Base-by-base conservation (phyloP, 495 filamentous ascomycete genomes). In the Amphirosellinia nigrospora region DNA sequence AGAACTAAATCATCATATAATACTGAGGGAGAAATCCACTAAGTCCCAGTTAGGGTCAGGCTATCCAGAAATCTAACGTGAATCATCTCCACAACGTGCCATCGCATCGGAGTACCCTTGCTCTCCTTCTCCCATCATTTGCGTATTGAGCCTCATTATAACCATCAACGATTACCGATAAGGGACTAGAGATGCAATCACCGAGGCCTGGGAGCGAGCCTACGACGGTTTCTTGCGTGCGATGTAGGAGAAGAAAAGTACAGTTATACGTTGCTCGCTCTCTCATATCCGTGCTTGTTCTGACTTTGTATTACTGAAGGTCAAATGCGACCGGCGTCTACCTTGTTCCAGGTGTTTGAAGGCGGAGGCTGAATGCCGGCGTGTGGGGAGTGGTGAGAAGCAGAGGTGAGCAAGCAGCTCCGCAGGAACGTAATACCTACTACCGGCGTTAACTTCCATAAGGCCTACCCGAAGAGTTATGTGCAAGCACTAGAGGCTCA, bases 401-500 rank as follows among this genome's bases (percentile, higher is more conserved):
- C 77, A 73, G 41, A 58, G 59, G 71, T 70, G 45, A 71, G 64
- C 21, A 16, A 52, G 30, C 21, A 4, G 13, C 41, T 50, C 45
- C 15, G 13, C 32, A 2, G 36, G 36, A n/a, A 32, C 53, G 19
- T 53, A 60, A 38, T 32, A 11, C 46, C 53, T 63, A 21, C 39
- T 34, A 16, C 19, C 26, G 15, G 32, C 48, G 46, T 52, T 62
- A 53, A 64, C 65, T n/a, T 23, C 43, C 26, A 21, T 36, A 55
- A 79, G 77, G 56, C 77, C 77, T 11, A 68, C 73, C 1, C 73
- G 9, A 73, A 73, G 61, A 70, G 72, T 39, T 74, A 76, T 69
- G 75, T 78, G 32, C 70, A 76, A 63, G 77, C 77, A 30, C 67
- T 79, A 21, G 72, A 79, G 56, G 75, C 73, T 7, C 73, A 75